These are phyloP conservation scores for Trypethelium eluteriae DNA, from an alignment of 495 filamentous ascomycete species.

Conservation along the genomic window DNA sequence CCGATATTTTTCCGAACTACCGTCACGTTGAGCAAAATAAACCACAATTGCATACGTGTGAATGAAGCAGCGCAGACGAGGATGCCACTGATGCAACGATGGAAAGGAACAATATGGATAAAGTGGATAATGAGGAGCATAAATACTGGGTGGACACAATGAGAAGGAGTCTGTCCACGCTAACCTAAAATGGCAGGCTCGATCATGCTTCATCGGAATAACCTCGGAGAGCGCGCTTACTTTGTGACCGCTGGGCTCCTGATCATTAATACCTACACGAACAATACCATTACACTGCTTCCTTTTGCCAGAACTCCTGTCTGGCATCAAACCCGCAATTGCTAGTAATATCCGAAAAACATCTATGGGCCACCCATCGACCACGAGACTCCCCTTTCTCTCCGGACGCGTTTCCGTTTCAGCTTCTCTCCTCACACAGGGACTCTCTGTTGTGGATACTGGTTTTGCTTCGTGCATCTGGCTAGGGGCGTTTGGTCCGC, in stretches of 20 bases:
- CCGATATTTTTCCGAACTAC: too few species aligned
- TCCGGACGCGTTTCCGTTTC: constrained; percentile 8
- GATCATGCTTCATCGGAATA: not conserved
- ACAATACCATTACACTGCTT: not conserved
- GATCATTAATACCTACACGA: not conserved
- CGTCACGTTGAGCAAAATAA: too few species aligned
- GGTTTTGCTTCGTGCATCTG: constrained; percentile 36
- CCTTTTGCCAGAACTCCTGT: not conserved
- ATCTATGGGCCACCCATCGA: constrained; percentile 4
- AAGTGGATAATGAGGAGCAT: too few species aligned
- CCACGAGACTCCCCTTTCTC: not conserved
- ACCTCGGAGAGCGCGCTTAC: not conserved
- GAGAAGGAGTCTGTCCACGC: too few species aligned
- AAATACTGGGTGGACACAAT: too few species aligned
- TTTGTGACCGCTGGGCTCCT: constrained; percentile 4
- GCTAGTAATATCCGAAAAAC: not conserved
- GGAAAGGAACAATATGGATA: too few species aligned
- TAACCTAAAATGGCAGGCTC: too few species aligned
- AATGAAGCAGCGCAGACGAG: too few species aligned
- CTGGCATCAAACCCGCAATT: not conserved
- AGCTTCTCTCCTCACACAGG: constrained; percentile 6
- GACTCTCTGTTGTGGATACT: constrained; percentile 30
- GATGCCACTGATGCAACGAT: too few species aligned
- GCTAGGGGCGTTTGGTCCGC: constrained; percentile 40
- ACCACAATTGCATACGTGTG: too few species aligned